Evolutionary conservation across 1,284 basidiomycete genomes (phyloP).

Genomic region (Naganishia albida): DNA sequence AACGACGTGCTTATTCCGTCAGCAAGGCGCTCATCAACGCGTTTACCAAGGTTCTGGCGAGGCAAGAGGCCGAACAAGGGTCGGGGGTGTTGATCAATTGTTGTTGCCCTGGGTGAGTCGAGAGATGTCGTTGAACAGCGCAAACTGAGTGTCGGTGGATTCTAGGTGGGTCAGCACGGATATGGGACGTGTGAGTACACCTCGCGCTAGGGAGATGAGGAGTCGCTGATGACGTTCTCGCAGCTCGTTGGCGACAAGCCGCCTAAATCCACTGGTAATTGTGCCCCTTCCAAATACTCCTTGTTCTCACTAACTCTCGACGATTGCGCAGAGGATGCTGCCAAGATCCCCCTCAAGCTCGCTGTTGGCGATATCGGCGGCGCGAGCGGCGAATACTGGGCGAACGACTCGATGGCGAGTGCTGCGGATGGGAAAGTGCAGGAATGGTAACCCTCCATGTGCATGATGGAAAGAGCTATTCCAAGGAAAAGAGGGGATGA

Average conservation of each 20-base stretch:
- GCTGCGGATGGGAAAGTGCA: slow-evolving; percentile 27
- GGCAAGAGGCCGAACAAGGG: slow-evolving; percentile 6
- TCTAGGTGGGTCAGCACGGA: slow-evolving; percentile 30
- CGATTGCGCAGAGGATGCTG: slow-evolving; percentile 22
- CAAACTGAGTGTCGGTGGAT: not conserved
- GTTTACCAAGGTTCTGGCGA: slow-evolving; percentile 26
- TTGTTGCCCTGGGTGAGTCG: slow-evolving; percentile 31
- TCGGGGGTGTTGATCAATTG: slow-evolving; percentile 27
- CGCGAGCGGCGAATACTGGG: slow-evolving; percentile 30
- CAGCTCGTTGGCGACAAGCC: slow-evolving; percentile 24
- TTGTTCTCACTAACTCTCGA: not conserved
- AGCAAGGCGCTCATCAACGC: slow-evolving; percentile 31
- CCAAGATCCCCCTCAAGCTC: slow-evolving; percentile 28
- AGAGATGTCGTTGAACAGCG: not conserved
- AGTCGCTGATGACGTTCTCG: not conserved
- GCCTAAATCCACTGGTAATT: slow-evolving; percentile 28
- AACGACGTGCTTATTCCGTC: slow-evolving; percentile 29
- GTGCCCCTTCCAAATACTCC: too few relatives aligned
- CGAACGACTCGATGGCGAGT: slow-evolving; percentile 23
- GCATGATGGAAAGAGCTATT: not conserved
- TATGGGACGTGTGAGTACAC: slow-evolving; percentile 30
- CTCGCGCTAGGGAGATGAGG: not conserved
- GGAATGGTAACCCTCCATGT: slow-evolving; percentile 30
- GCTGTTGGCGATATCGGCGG: slow-evolving; percentile 28
- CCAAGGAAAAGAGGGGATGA: too few relatives aligned